Evolutionary conservation across 202 grass and related monocot species (phyloP).

Genomic region (Carex sylvatica): DNA sequence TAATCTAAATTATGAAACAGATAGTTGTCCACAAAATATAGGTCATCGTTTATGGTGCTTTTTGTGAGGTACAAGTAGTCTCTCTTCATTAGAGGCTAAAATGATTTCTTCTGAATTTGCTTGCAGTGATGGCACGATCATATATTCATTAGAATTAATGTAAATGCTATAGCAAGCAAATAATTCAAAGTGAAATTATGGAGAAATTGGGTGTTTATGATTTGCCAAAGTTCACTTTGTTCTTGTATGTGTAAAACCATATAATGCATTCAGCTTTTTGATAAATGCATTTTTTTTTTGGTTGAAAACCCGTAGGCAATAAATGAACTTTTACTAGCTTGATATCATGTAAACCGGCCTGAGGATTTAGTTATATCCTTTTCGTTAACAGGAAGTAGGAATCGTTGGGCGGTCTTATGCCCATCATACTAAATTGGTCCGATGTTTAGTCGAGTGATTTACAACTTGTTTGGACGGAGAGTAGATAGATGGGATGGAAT

Average conservation of each 20-base stretch:
- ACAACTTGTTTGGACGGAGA: too few relatives aligned
- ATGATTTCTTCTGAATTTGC: neutral
- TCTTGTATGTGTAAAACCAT: too few relatives aligned
- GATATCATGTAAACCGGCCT: too few relatives aligned
- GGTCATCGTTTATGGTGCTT: constrained; percentile 9
- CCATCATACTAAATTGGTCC: neutral
- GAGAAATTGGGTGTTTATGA: neutral
- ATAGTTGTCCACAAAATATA: constrained; percentile 10
- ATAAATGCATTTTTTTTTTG: too few relatives aligned
- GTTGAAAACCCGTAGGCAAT: too few relatives aligned
- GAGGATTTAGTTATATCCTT: neutral
- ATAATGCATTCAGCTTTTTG: too few relatives aligned
- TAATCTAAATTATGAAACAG: constrained; percentile 23
- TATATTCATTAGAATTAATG: neutral
- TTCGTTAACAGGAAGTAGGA: neutral
- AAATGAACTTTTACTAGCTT: too few relatives aligned
- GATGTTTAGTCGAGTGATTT: too few relatives aligned
- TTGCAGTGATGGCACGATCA: constrained; percentile 3
- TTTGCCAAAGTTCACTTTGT: too few relatives aligned
- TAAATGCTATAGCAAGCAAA: neutral
- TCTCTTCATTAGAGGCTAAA: neutral
- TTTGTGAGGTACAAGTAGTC: constrained; percentile 3
- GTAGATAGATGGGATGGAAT: too few relatives aligned
- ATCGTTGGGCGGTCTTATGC: neutral
- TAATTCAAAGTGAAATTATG: neutral